Conservation (phyloP, 257 asterid genomes). For the Mitragyna speciosa region DNA sequence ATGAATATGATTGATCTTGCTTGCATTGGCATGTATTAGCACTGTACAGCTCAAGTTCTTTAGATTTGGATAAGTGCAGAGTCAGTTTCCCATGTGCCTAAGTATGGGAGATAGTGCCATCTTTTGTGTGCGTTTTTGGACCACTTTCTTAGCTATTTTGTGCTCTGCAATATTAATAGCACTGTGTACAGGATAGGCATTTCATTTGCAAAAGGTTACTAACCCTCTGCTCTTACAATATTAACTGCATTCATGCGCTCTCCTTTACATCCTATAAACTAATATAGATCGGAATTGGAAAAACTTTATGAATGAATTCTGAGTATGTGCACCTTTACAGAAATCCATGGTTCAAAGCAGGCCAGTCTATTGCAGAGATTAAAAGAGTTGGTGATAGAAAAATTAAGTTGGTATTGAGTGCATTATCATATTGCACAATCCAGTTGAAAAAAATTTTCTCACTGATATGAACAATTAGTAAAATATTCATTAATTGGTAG, state of each 20-base stretch:
- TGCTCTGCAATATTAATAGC: neutral
- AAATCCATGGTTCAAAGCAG: neutral
- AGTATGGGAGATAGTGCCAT: neutral
- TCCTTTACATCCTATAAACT: no score
- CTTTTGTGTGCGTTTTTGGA: conserved; percentile 16
- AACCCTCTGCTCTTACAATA: neutral
- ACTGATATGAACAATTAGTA: neutral
- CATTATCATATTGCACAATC: neutral
- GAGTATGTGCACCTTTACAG: neutral
- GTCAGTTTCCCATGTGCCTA: neutral
- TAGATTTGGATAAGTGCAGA: neutral
- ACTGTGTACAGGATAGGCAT: neutral
- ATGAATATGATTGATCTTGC: neutral
- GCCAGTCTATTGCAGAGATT: neutral
- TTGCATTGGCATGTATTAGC: neutral
- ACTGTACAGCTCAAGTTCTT: neutral
- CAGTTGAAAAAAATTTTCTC: neutral
- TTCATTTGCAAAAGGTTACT: neutral
- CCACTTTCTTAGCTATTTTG: conserved; percentile 17
- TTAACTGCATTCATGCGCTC: neutral
- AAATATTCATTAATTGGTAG: neutral
- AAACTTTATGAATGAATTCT: no score
- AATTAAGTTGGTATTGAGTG: neutral
- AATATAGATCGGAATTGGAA: no score
- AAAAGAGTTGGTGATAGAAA: neutral